Evolutionary conservation across 2,329 filamentous ascomycete genomes (phyloP).

Genomic region (Aureobasidium sp.): DNA sequence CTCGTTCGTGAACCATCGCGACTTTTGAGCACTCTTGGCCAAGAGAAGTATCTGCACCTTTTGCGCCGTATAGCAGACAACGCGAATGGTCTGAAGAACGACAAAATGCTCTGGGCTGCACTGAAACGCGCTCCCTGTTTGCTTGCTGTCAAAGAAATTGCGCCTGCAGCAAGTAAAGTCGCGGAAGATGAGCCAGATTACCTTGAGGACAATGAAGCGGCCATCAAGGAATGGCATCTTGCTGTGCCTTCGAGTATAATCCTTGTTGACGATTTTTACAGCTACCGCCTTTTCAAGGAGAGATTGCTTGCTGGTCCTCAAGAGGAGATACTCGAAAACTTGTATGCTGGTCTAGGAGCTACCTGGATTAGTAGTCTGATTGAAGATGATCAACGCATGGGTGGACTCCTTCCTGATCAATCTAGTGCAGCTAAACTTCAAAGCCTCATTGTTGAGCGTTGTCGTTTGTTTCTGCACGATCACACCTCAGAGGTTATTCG

Average conservation of each 20-base stretch:
- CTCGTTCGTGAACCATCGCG: slow-evolving; percentile 78
- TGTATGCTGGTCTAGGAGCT: slow-evolving; percentile 77
- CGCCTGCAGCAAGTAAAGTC: slow-evolving; percentile 49
- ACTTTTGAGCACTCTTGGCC: slow-evolving; percentile 71
- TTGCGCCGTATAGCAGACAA: slow-evolving; percentile 75
- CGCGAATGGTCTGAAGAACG: slow-evolving; percentile 60
- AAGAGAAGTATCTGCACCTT: slow-evolving; percentile 79
- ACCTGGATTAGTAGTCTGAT: slow-evolving; percentile 69
- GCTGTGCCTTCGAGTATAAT: slow-evolving; percentile 65
- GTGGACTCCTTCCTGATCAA: slow-evolving; percentile 59
- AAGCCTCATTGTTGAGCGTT: slow-evolving; percentile 78
- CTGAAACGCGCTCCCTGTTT: slow-evolving; percentile 73
- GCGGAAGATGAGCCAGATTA: slow-evolving; percentile 36
- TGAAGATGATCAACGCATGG: slow-evolving; percentile 68
- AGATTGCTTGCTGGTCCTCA: slow-evolving; percentile 79
- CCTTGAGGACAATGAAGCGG: slow-evolving; percentile 40
- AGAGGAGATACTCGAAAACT: slow-evolving; percentile 76
- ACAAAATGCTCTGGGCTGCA: slow-evolving; percentile 68
- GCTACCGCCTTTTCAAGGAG: slow-evolving; percentile 81
- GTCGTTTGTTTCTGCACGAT: slow-evolving; percentile 83
- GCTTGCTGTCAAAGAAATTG: slow-evolving; percentile 72
- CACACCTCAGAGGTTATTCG: slow-evolving; percentile 71
- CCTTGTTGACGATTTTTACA: slow-evolving; percentile 80
- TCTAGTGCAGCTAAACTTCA: slow-evolving; percentile 61
- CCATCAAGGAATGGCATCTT: slow-evolving; percentile 70